A percentile compares a stretch with the other conserved stretches of the same genome.
phyloP scores from a whole-genome alignment of 2,329 filamentous ascomycete genomes.

The Colletotrichum sojae region DNA sequence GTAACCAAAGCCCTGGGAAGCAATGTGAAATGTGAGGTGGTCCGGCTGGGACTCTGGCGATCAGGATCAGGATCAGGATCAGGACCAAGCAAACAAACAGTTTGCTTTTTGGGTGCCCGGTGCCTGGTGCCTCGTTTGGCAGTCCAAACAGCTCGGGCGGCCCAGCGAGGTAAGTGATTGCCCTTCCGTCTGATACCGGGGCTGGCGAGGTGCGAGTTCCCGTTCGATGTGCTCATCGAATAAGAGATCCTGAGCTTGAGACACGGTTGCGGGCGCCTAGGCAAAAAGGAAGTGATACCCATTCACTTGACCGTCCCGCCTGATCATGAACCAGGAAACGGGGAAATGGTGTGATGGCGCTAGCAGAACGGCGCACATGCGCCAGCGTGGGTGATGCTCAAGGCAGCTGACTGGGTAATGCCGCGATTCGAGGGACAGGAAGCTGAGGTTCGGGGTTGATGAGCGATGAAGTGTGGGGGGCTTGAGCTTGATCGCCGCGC shows the following conservation, averaged over 20 bases:
- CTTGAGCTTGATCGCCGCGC: not conserved
- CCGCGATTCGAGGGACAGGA: constrained; percentile 9
- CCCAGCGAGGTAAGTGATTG: not conserved
- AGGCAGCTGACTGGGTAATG: constrained; percentile 12
- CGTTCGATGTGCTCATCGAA: constrained; percentile 31
- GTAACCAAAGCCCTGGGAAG: constrained; percentile 4
- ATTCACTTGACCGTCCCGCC: constrained; percentile 33
- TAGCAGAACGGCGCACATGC: constrained; percentile 21
- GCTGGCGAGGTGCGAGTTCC: not conserved
- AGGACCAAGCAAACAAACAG: constrained; percentile 5
- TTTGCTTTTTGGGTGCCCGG: constrained; percentile 9
- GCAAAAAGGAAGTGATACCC: constrained; percentile 19
- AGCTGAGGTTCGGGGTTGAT: constrained; percentile 12
- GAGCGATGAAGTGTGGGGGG: constrained; percentile 18
- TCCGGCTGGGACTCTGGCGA: constrained; percentile 1
- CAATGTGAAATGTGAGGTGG: too few species aligned
- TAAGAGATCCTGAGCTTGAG: constrained; percentile 32
- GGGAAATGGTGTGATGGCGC: constrained; percentile 31
- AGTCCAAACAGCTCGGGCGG: not conserved
- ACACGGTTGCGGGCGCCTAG: constrained; percentile 29
- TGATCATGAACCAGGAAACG: constrained; percentile 29
- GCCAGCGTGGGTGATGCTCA: constrained; percentile 6
- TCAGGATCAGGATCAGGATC: not conserved
- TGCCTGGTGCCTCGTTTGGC: not conserved
- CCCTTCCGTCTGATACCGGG: not conserved